phyloP scores from a whole-genome alignment of 164 flowering plant species.

The Taxillus chinensis region DNA sequence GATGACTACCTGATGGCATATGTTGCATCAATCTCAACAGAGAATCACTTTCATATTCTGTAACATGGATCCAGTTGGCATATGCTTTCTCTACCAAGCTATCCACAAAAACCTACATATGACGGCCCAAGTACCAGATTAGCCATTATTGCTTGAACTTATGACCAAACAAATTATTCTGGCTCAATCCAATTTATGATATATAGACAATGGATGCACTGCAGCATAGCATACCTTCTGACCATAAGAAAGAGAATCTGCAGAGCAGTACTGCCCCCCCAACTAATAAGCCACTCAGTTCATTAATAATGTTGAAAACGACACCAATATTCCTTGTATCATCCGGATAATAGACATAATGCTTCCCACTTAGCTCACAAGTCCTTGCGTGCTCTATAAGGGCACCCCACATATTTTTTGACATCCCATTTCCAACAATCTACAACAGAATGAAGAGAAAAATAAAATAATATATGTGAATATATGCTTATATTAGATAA shows the following conservation, averaged over 20 bases:
- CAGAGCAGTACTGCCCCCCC: slow-evolving; percentile 61
- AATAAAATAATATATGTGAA: background rate
- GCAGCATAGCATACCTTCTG: slow-evolving; percentile 56
- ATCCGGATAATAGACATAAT: slow-evolving; percentile 66
- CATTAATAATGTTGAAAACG: slow-evolving; percentile 80
- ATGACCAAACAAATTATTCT: too few relatives aligned
- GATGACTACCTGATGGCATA: too few relatives aligned
- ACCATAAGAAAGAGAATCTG: slow-evolving; percentile 63
- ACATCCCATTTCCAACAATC: slow-evolving; percentile 99
- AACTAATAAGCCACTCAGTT: slow-evolving; percentile 68
- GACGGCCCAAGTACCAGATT: too few relatives aligned
- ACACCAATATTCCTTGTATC: slow-evolving; percentile 70
- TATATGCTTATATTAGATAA: background rate
- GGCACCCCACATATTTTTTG: slow-evolving; percentile 98
- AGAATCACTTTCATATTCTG: too few relatives aligned
- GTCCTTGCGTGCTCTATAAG: slow-evolving; percentile 93
- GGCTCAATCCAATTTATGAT: too few relatives aligned
- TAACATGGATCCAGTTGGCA: too few relatives aligned
- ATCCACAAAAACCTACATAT: too few relatives aligned
- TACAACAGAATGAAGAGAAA: slow-evolving; percentile 11
- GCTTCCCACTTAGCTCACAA: slow-evolving; percentile 74
- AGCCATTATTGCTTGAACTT: too few relatives aligned
- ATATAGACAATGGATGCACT: too few relatives aligned
- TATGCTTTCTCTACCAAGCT: too few relatives aligned
- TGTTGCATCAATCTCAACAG: too few relatives aligned